phyloP scores from a whole-genome alignment of 2,329 filamentous ascomycete species.

The Colletotrichum navitas region DNA sequence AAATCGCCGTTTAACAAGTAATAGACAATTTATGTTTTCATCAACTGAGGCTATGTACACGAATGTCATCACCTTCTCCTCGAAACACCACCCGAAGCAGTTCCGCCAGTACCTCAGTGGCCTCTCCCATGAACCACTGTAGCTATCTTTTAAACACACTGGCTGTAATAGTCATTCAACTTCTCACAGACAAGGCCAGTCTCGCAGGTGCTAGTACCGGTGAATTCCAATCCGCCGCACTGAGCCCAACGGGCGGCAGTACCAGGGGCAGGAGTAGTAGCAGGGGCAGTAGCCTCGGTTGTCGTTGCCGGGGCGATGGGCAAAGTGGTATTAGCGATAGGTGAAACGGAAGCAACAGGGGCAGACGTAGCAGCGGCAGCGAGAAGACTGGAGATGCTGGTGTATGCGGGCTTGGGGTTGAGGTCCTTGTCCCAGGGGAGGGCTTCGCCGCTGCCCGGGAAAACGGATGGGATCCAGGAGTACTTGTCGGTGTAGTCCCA shows the following conservation, averaged over 20 bases:
- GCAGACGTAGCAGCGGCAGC: conserved; percentile 45
- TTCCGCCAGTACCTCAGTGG: background rate
- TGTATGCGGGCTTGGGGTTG: conserved; percentile 56
- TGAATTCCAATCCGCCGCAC: conserved; percentile 54
- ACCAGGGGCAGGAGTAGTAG: conserved; percentile 20
- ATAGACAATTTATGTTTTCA: conserved; percentile 5
- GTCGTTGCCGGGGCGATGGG: background rate
- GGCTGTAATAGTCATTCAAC: conserved; percentile 56
- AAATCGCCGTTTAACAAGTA: background rate
- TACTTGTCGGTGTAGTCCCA: conserved; percentile 56
- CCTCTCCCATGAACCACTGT: too few relatives aligned
- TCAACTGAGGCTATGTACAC: conserved; percentile 36
- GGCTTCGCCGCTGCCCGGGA: conserved; percentile 54
- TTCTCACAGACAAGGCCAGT: conserved; percentile 52
- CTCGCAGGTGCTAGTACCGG: conserved; percentile 53
- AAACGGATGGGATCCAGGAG: conserved; percentile 55
- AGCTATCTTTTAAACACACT: conserved; percentile 52
- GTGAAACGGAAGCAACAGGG: background rate
- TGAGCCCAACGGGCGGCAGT: conserved; percentile 51
- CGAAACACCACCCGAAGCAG: conserved; percentile 17
- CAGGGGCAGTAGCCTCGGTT: background rate
- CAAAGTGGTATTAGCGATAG: background rate
- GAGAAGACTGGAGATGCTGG: conserved; percentile 53
- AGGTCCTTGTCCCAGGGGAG: conserved; percentile 54
- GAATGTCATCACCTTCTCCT: conserved; percentile 15